Conservation (phyloP, 163 green algal species). For the Chlorella variabilis region DNA sequence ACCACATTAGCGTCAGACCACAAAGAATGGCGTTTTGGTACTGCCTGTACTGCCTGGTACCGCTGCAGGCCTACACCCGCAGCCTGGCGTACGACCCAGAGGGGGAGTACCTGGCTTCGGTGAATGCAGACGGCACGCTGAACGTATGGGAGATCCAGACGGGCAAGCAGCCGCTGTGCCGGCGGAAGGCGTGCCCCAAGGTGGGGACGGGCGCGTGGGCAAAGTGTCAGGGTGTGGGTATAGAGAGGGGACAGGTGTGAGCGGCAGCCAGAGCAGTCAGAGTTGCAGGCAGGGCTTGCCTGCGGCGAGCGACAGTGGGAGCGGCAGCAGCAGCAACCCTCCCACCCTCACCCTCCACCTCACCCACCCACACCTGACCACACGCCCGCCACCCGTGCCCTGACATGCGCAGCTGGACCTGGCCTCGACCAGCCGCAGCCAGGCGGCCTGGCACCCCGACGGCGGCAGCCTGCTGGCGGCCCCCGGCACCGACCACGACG, state of each 20-base stretch:
- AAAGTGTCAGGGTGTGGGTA: neutral
- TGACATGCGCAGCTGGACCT: constrained; percentile 55
- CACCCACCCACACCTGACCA: no score
- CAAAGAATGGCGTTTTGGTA: no score
- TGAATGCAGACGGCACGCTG: constrained; percentile 61
- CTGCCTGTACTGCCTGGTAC: no score
- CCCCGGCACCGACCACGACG: constrained; percentile 52
- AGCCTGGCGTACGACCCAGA: constrained; percentile 86
- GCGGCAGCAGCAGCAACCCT: no score
- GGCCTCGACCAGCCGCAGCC: constrained; percentile 14
- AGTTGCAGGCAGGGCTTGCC: no score
- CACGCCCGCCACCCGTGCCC: no score
- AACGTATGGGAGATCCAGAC: constrained; percentile 68
- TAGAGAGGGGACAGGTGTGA: no score
- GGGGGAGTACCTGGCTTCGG: constrained; percentile 69
- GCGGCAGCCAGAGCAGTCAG: no score
- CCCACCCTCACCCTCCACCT: no score
- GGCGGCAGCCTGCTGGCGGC: constrained; percentile 71
- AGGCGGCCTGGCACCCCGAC: constrained; percentile 78
- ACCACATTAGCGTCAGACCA: no score
- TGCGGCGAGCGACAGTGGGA: no score
- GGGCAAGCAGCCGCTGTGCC: constrained; percentile 40
- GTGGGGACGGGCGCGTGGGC: neutral
- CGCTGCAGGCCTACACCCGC: constrained; percentile 58
- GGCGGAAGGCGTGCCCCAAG: constrained; percentile 43